Evolutionary conservation across 306 rosid genomes (phyloP).

Genomic region (Ziziphus jujuba): DNA sequence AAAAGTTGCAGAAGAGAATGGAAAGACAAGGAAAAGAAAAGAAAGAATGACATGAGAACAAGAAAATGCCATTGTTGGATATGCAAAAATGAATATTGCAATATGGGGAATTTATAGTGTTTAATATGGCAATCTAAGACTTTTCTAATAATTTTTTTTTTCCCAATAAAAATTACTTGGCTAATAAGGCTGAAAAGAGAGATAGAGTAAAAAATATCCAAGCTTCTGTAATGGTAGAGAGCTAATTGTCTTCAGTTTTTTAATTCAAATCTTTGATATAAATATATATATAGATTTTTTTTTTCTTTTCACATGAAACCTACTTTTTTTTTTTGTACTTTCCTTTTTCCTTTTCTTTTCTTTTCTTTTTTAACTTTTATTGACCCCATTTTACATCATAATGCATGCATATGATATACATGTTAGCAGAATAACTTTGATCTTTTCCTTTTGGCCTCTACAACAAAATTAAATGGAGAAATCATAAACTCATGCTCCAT

Average conservation of each 20-base stretch:
- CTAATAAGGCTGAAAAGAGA: constrained; percentile 18
- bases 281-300: too few species aligned
- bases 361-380: too few species aligned
- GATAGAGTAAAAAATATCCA: constrained; percentile 42
- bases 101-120: constrained; percentile 42
- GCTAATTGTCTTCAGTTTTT: constrained; percentile 20
- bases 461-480: too few species aligned
- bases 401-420: too few species aligned
- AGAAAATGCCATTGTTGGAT: constrained; percentile 48
- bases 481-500: too few species aligned
- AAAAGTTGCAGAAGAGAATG: constrained; percentile 33
- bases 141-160: constrained; percentile 22
- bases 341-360: too few species aligned
- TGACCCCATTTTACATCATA: too few species aligned
- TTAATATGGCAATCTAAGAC: background rate
- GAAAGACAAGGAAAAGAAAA: constrained; percentile 31
- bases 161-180: too few species aligned
- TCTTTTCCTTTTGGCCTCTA: too few species aligned
- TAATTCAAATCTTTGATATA: background rate
- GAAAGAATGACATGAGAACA: constrained; percentile 26
- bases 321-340: too few species aligned
- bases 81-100: background rate
- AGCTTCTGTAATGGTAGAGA: constrained; percentile 12
- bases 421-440: too few species aligned
- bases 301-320: background rate